Base-by-base conservation (phyloP, 345 rosid genomes). In the Hypericum perforatum region DNA sequence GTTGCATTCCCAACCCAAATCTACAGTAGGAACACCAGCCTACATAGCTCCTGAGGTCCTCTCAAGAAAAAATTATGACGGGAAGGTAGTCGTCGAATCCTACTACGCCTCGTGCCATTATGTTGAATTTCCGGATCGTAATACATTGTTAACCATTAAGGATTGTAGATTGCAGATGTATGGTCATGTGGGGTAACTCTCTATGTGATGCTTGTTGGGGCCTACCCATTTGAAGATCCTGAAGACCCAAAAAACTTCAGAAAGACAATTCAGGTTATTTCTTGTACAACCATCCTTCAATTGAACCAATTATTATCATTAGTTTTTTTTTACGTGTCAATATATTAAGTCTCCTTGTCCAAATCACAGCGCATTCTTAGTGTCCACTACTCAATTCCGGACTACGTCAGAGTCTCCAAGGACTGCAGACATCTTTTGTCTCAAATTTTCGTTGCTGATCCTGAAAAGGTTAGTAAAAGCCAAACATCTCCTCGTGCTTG, bases 151-250 rank as follows among this genome's bases (percentile, higher is more conserved):
- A 22, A 22, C 32, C 32, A 22, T 22, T 22, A 22, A 22, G 32
- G 32, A 22, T 22, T 58, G 43, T 16, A 63, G 67, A 49, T 56
- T 13, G 61, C 67, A 49, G 67, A 63, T 63, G 67, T 63, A 48
- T 63, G 67, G 67, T 63, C 67, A 8, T 56, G 67, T 43, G 67
- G 67, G 61, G 67, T 63, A 49, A 63, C 67, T 9, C 43, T 63
- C 56, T 63, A 63, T 50, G 67, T 63, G 61, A 63, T 63, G 67
- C 56, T 63, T 43, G 61, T 63, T 9, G 67, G 67, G 1, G 67
- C 61, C 11, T 63, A 63, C 56, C 67, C 67, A 9, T 63, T 63
- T 38, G 67, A 63, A 56, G 67, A 63, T 63, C 61, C 56, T 37
- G 67, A 63, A 37, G 67, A 63, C 42, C 61, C 61, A 49, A 63